Evolutionary conservation across 164 flowering plant genomes (phyloP), one percentile per base, ranked within the genome.

Genomic region (Dillenia turbinata): DNA sequence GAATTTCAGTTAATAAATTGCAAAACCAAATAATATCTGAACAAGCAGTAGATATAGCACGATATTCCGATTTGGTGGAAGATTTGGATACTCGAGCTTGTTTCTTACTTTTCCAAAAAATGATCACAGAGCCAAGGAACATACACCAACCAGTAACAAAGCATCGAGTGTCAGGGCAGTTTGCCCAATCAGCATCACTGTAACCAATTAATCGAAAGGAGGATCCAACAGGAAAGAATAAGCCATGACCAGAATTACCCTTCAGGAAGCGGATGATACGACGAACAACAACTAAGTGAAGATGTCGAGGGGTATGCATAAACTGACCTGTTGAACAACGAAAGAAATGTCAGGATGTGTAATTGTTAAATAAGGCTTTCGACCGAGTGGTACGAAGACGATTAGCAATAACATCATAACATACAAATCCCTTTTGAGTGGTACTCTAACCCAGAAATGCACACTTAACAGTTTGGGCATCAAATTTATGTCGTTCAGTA

Each of bases 51-150:
- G 66, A 51, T 2, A 63, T 40, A 26, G 67, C 67, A 19, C 53
- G 45, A 49, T 56, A 64, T 33, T 64, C 54, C 46, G 60, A 55
- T 26, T 64, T 60, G 49, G 13, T 47, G 40, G 26, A 47, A 9
- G 60, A 55, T 13, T 47, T 45, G 14, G 67, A 47, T 12, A 63
- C 59, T 0, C 44, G 54, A 19, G 66, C 59, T 47, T 63, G 66
- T 47, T 63, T 63, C 44, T 63, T 63, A 12, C 52, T 59, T 54
- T 52, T 54, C 65, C 56, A 62, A 52, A 49, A 62, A 52, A 62
- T 49, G 7, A 62, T 10, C 2, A 44, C 52, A 17, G 5, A 12
- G 24, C 65, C 57, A 52, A 62, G 57, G 15, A 14, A 62, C 4
- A 62, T 52, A 52, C 49, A 62, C 43, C 44, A 62, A 52, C 56